These are phyloP conservation scores for Aspergillus nanangensis DNA, from an alignment of 495 filamentous ascomycete genomes.

Conservation along the genomic window DNA sequence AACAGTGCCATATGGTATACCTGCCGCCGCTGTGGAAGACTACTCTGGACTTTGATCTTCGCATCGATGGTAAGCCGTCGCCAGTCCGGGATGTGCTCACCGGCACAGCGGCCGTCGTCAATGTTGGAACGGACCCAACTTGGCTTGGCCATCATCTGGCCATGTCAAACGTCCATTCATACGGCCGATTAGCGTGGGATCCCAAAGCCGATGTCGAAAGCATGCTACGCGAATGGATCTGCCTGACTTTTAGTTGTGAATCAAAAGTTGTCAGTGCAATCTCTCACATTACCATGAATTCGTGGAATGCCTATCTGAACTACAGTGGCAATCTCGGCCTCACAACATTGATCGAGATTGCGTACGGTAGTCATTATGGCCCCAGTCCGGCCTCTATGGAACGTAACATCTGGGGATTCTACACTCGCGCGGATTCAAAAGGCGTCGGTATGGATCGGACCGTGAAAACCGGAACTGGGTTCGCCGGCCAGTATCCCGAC, in stretches of 20 bases:
- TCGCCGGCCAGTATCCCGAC: constrained; percentile 59
- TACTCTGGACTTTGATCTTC: constrained; percentile 62
- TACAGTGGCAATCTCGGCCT: constrained; percentile 68
- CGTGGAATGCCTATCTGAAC: constrained; percentile 67
- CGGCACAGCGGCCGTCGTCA: constrained; percentile 64
- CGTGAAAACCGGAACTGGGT: constrained; percentile 60
- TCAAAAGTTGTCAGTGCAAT: constrained; percentile 51
- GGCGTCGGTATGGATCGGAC: constrained; percentile 71
- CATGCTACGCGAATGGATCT: constrained; percentile 61
- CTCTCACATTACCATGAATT: constrained; percentile 60
- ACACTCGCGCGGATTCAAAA: constrained; percentile 58
- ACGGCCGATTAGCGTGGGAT: constrained; percentile 62
- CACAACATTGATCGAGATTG: constrained; percentile 67
- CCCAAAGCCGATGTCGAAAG: constrained; percentile 38
- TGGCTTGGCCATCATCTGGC: constrained; percentile 66
- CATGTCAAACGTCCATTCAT: constrained; percentile 71
- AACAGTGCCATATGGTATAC: constrained; percentile 67
- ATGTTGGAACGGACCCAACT: constrained; percentile 61
- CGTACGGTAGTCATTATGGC: constrained; percentile 62
- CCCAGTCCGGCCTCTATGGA: constrained; percentile 64
- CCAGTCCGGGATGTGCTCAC: constrained; percentile 53
- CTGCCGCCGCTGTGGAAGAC: constrained; percentile 63
- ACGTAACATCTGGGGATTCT: constrained; percentile 66
- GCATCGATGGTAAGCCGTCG: constrained; percentile 50
- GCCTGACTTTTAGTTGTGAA: constrained; percentile 58